Evolutionary conservation across 768 basidiomycete genomes (phyloP), one percentile per base, ranked within the genome.

Genomic region (Agrocybe praecox): DNA sequence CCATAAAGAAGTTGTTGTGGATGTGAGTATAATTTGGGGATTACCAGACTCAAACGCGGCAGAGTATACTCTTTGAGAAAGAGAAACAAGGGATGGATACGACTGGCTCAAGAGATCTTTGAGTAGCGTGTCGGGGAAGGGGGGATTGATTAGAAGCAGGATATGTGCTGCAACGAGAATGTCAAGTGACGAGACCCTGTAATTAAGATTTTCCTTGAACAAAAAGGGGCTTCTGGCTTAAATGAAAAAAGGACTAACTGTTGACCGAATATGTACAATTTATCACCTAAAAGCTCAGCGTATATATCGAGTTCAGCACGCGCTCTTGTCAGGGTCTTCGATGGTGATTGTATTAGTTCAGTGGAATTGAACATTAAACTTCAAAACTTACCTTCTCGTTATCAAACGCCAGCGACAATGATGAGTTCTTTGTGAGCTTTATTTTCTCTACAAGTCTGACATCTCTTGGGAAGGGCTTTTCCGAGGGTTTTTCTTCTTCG

Each of bases 111-210:
- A 66, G 2, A 89, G 76, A 58, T 76, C 74, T 64, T 80, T 76
- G 8, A 93, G 59, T 15, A 85, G 67, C 2, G 83, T 71, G 60
- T 91, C 85, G 1, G 88, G 85, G 54, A 86, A 87, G 34, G 83
- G 80, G 6, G 86, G 81, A 45, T 80, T 70, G 3, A 78, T 58
- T 3, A 92, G 71, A 29, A 91, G 74, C 29, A 90, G 76, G 23
- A 88, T 74, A 59, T 91, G 88, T 6, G 90, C 81, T 17, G 91
- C 88, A 18, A 92, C 71, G 34, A 84, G 66, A 21, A 88, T 67
- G 58, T 94, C 92, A 17, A 92, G 68, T 5, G 80, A 78, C 1
- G 87, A 84, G 12, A 80, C 79, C 46, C 90, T 93, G 52, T 18
- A 33, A 19, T 4, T 15, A 17, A 43, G 40, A 56, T 46, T 21